phyloP scores from a whole-genome alignment of 169 alveolate genomes.

The Miamiensis avidus region DNA sequence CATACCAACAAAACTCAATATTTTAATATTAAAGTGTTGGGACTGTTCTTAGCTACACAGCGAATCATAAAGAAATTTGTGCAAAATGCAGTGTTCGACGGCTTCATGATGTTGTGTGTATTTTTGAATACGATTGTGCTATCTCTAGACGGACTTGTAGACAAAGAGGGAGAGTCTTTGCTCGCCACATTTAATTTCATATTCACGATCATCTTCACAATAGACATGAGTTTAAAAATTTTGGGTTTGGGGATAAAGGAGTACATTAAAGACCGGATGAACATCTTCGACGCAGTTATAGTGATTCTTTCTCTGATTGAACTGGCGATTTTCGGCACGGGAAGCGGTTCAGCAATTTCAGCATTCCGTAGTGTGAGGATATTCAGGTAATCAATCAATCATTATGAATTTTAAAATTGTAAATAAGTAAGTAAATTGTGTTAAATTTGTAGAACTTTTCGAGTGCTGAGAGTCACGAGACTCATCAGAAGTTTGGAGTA shows the following conservation, averaged over 20 bases:
- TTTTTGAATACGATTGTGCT: constrained; percentile 36
- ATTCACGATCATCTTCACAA: constrained; percentile 41
- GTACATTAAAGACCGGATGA: constrained; percentile 46
- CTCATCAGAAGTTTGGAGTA: constrained; percentile 75
- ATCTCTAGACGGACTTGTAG: constrained; percentile 48
- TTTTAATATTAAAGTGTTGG: too few species aligned
- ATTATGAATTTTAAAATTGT: too few species aligned
- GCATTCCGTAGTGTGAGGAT: constrained; percentile 84
- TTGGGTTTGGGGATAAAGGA: constrained; percentile 51
- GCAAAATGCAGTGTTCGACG: constrained; percentile 36
- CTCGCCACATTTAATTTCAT: constrained; percentile 25
- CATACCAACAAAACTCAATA: too few species aligned
- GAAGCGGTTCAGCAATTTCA: constrained; percentile 49
- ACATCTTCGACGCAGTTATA: constrained; percentile 54
- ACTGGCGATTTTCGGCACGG: constrained; percentile 53
- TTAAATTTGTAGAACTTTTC: too few species aligned
- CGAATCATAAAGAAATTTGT: constrained; percentile 36
- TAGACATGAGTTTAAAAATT: constrained; percentile 47
- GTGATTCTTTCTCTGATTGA: constrained; percentile 58
- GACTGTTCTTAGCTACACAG: neutral
- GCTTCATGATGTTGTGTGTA: constrained; percentile 35
- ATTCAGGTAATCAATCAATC: too few species aligned
- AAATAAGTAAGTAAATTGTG: too few species aligned
- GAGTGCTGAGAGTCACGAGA: constrained; percentile 86
- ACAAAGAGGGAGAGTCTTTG: neutral